phyloP scores from a whole-genome alignment of 179 eudicot genomes.

The Nepenthes alata region DNA sequence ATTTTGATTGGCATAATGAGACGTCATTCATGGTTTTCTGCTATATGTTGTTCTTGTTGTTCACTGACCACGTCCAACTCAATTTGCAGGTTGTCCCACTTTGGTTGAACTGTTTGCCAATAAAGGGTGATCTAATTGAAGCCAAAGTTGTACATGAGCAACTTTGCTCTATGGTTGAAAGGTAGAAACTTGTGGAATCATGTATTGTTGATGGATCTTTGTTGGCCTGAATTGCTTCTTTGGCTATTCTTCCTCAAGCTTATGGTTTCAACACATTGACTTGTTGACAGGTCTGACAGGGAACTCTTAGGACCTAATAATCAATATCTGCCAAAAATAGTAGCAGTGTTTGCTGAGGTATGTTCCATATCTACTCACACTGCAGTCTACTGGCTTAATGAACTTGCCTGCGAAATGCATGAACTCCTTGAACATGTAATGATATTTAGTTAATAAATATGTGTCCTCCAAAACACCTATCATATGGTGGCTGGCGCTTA shows the following conservation, averaged over 20 bases:
- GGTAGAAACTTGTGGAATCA: conserved; percentile 11
- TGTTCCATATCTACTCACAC: not conserved
- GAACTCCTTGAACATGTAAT: too few species aligned
- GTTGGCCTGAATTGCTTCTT: not conserved
- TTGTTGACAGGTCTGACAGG: conserved; percentile 26
- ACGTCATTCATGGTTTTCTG: not conserved
- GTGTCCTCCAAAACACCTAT: too few species aligned
- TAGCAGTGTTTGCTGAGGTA: conserved; percentile 39
- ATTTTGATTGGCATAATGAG: not conserved
- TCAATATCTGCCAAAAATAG: conserved; percentile 27
- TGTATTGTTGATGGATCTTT: not conserved
- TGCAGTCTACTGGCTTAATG: not conserved
- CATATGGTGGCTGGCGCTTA: too few species aligned
- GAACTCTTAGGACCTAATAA: conserved; percentile 28
- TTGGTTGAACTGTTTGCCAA: conserved; percentile 36
- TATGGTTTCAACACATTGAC: too few species aligned
- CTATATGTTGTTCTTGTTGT: not conserved
- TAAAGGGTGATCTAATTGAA: conserved; percentile 30
- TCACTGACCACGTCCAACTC: not conserved
- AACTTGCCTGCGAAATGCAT: too few species aligned
- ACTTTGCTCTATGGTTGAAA: conserved; percentile 36
- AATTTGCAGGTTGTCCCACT: conserved; percentile 20
- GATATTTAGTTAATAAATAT: too few species aligned
- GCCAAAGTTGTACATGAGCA: conserved; percentile 42
- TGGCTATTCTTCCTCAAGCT: not conserved